Percentiles rank a stretch among this genome's conserved stretches.
Conservation (phyloP, 345 rosid genomes). For the Nephelium lappaceum region DNA sequence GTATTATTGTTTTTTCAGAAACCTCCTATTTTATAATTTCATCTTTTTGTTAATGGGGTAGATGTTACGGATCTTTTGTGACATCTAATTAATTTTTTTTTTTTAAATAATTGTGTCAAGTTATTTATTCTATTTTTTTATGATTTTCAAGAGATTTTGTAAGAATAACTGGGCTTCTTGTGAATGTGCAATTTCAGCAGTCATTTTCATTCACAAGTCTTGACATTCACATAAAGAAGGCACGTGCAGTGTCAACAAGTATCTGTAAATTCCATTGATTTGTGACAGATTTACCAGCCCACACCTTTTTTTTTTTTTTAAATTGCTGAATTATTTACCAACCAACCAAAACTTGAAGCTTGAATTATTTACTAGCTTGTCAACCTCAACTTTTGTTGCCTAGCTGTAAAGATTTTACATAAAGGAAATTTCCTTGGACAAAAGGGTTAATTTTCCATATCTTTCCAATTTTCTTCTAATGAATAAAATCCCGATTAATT, state of each 20-base stretch:
- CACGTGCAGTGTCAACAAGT: neutral
- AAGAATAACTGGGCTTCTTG: neutral
- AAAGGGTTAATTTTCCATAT: neutral
- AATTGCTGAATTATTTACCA: too few relatives aligned
- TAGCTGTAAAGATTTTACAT: too few relatives aligned
- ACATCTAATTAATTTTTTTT: too few relatives aligned
- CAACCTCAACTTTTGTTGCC: too few relatives aligned
- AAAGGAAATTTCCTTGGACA: neutral
- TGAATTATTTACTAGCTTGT: too few relatives aligned
- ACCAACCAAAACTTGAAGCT: too few relatives aligned
- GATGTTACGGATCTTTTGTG: neutral
- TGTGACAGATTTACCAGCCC: too few relatives aligned
- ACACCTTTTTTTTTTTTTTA: too few relatives aligned
- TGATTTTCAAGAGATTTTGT: neutral
- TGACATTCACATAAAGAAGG: neutral
- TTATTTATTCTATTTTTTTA: too few relatives aligned
- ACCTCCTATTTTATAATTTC: neutral
- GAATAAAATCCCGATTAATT: neutral
- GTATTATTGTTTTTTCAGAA: too few relatives aligned
- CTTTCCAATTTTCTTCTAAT: neutral
- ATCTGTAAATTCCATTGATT: neutral
- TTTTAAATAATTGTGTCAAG: neutral
- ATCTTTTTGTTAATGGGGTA: neutral
- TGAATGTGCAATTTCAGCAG: neutral
- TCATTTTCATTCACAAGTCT: neutral